Conservation (phyloP, 2,329 filamentous ascomycete genomes). For the Aureobasidium pullulans region DNA sequence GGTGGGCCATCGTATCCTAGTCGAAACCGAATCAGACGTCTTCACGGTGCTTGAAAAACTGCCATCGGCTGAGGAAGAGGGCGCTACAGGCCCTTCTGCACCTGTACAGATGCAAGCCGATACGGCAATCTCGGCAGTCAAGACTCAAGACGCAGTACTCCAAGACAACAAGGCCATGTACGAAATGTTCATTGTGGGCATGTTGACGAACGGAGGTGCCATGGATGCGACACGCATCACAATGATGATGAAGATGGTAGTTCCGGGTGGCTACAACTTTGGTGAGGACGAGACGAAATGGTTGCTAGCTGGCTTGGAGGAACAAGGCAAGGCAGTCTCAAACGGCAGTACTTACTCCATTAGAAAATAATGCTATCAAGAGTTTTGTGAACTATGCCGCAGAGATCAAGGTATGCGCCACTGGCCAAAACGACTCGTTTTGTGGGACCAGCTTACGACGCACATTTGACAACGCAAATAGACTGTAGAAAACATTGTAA, state of each 20-base stretch:
- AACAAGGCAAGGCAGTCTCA: slow-evolving; percentile 54
- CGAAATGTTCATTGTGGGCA: slow-evolving; percentile 86
- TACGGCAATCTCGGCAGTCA: slow-evolving; percentile 41
- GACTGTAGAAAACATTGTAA: too few relatives aligned
- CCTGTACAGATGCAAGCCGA: slow-evolving; percentile 33
- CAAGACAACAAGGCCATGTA: slow-evolving; percentile 68
- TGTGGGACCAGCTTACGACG: too few relatives aligned
- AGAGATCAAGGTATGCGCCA: too few relatives aligned
- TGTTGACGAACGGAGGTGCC: slow-evolving; percentile 85
- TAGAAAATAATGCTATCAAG: slow-evolving; percentile 13
- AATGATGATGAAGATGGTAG: slow-evolving; percentile 92
- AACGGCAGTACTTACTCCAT: slow-evolving; percentile 28
- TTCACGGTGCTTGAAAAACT: slow-evolving; percentile 64
- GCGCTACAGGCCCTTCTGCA: slow-evolving; percentile 21
- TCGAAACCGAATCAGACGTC: slow-evolving; percentile 43
- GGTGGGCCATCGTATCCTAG: slow-evolving; percentile 60
- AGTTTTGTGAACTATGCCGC: too few relatives aligned
- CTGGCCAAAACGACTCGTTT: too few relatives aligned
- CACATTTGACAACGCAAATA: too few relatives aligned
- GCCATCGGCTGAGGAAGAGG: slow-evolving; percentile 27
- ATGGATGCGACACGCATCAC: slow-evolving; percentile 77
- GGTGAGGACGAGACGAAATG: slow-evolving; percentile 80
- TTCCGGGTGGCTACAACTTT: slow-evolving; percentile 82
- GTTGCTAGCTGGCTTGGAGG: slow-evolving; percentile 73
- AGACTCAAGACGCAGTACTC: slow-evolving; percentile 50